Evolutionary conservation across 371 early-diverging fungal species (phyloP).

Genomic region (Apophysomyces elegans): DNA sequence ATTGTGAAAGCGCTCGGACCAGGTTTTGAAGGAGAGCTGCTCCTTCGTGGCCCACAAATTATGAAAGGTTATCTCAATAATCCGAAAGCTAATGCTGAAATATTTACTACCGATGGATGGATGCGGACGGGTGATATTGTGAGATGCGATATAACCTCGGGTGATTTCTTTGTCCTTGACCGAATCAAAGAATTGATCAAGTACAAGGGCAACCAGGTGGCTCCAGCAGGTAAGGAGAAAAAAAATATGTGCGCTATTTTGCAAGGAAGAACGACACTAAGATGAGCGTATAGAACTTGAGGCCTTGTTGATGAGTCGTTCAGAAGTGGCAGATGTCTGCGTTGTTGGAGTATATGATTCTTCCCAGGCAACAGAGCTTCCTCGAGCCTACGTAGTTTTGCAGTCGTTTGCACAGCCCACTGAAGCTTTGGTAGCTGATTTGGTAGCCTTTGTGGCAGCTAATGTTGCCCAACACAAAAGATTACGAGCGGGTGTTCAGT

Average conservation of each 20-base stretch:
- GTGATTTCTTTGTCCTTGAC: slow-evolving; percentile 70
- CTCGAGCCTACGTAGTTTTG: slow-evolving; percentile 76
- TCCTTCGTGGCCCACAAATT: slow-evolving; percentile 82
- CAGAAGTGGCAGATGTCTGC: slow-evolving; percentile 73
- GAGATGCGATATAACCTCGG: slow-evolving; percentile 52
- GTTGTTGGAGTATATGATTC: slow-evolving; percentile 66
- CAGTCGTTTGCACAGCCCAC: slow-evolving; percentile 28
- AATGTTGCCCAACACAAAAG: slow-evolving; percentile 78
- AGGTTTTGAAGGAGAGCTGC: slow-evolving; percentile 72
- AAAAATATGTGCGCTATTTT: background rate
- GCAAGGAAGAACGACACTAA: too few relatives aligned
- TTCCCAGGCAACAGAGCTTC: slow-evolving; percentile 74
- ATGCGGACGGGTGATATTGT: slow-evolving; percentile 89
- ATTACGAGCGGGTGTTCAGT: slow-evolving; percentile 79
- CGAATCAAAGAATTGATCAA: slow-evolving; percentile 81
- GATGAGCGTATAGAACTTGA: slow-evolving; percentile 65
- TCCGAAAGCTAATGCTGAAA: slow-evolving; percentile 68
- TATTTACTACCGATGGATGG: slow-evolving; percentile 75
- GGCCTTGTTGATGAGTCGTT: slow-evolving; percentile 69
- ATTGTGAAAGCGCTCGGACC: slow-evolving; percentile 49
- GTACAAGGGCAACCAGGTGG: slow-evolving; percentile 81
- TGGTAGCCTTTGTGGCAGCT: slow-evolving; percentile 54
- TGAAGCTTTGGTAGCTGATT: slow-evolving; percentile 28
- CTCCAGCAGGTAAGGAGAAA: slow-evolving; percentile 52
- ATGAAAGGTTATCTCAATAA: slow-evolving; percentile 80